phyloP scores from a whole-genome alignment of 2,329 filamentous ascomycete species.

The Pyricularia grisea region DNA sequence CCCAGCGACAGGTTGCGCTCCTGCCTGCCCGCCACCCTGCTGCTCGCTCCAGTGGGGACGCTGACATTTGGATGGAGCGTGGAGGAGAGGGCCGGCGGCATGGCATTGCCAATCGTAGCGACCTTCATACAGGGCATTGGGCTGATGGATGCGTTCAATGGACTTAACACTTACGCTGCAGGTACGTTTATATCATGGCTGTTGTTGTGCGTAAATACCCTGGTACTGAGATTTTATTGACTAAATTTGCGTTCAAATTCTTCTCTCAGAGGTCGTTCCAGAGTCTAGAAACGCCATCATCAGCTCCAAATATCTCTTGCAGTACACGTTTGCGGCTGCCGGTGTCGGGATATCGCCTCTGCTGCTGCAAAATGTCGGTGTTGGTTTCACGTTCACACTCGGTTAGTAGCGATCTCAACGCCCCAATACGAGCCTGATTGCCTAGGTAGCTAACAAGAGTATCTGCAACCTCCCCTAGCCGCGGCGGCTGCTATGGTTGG shows the following conservation, averaged over 20 bases:
- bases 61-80: conserved; percentile 51
- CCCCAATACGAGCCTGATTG: not conserved
- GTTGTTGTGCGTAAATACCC: not conserved
- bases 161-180: conserved; percentile 53
- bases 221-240: too few relatives aligned
- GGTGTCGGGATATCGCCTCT: conserved; percentile 7
- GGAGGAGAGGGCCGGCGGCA: conserved; percentile 38
- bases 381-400: conserved; percentile 8
- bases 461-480: not conserved
- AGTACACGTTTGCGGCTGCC: conserved; percentile 7
- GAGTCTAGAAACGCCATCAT: conserved; percentile 8
- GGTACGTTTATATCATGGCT: conserved; percentile 1
- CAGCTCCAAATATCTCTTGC: conserved; percentile 10
- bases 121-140: conserved; percentile 69
- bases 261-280: conserved; percentile 8
- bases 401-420: not conserved
- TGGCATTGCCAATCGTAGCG: conserved; percentile 56
- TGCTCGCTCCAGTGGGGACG: conserved; percentile 52
- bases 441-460: too few relatives aligned
- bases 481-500: not conserved
- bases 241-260: not conserved
- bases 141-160: conserved; percentile 68
- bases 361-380: conserved; percentile 9
- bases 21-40: conserved; percentile 44
- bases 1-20: conserved; percentile 60